Base-by-base conservation (phyloP, 2,329 filamentous ascomycete genomes). In the Monosporascus ibericus region DNA sequence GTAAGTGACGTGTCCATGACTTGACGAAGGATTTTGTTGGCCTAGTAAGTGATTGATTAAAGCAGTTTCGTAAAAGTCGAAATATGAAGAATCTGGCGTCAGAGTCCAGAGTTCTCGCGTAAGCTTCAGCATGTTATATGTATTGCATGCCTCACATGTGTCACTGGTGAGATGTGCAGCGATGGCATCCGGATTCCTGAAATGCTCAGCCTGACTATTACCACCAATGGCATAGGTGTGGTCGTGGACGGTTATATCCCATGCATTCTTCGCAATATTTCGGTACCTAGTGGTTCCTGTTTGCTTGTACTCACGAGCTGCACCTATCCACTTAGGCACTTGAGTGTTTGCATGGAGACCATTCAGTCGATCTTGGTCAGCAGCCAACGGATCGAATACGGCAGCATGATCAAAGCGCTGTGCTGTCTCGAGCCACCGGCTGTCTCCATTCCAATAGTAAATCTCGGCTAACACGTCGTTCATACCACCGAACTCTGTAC, bases 51-150 rank as follows among this genome's bases (percentile, higher is more conserved):
- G 77, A 56, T 80, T 80, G 50, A 78, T 61, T 15, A 79, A 58
- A 0, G 75, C 73, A 3, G 68, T 68, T 64, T 81, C 78, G 59
- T 80, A 80, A 57, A 70, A 80, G 63, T 80, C 77, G 55, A 80
- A 78, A 61, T 79, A 79, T 1, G 65, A 62, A 3, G 72, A 62
- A 18, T 65, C 65, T 0, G 75, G 75, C 27, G 75, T 66, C 34
- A 72, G 62, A 1, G 69, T 63, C 72, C 73, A 81, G 5, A 81
- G 68, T 51, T 80, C 76, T 1, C 76, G 70, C 0, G 78, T 79
- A 37, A 81, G 63, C 59, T 80, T 80, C 46, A 80, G 73, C 78
- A 80, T 81, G 58, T 81, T 81, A 60, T 80, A 79, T 0, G 75
- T 76, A 61, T 80, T 80, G 64, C 78, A 80, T 2, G 70, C 70